These are phyloP conservation scores for Myxozyma kluyveri DNA, from an alignment of 805 yeast species.

Conservation along the genomic window DNA sequence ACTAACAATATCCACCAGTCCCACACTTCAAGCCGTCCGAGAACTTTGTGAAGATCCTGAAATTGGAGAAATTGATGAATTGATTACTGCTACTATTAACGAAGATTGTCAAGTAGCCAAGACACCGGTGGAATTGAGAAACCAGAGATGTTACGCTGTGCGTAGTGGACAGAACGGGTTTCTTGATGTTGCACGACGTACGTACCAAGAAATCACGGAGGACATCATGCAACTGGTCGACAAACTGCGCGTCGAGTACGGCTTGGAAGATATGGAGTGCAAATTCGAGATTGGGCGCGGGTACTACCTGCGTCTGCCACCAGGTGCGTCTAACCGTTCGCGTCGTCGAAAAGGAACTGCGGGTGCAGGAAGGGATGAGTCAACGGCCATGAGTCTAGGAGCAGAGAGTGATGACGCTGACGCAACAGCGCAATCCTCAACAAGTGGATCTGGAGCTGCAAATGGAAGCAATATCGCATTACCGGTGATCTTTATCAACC, in stretches of 20 bases:
- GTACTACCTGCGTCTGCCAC: slow-evolving; percentile 39
- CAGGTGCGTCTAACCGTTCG: not conserved
- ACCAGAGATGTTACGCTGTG: slow-evolving; percentile 48
- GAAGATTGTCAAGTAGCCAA: slow-evolving; percentile 47
- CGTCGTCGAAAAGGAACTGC: not conserved
- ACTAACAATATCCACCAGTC: slow-evolving; percentile 25
- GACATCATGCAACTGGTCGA: slow-evolving; percentile 39
- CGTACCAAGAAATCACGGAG: slow-evolving; percentile 42
- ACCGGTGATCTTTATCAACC: slow-evolving; percentile 42
- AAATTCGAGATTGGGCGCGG: slow-evolving; percentile 43
- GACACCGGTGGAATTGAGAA: slow-evolving; percentile 43
- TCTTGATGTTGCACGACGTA: slow-evolving; percentile 46
- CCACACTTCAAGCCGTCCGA: slow-evolving; percentile 22
- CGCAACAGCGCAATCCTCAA: slow-evolving; percentile 1
- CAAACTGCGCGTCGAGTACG: slow-evolving; percentile 32
- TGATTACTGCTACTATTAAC: slow-evolving; percentile 41
- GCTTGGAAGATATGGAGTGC: slow-evolving; percentile 35
- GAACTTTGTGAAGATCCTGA: slow-evolving; percentile 36
- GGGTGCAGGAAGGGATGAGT: too few relatives aligned
- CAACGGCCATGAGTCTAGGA: not conserved
- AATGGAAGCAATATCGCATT: slow-evolving; percentile 18
- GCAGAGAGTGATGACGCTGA: slow-evolving; percentile 6
- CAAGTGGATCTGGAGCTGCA: not conserved
- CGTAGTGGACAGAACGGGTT: slow-evolving; percentile 48
- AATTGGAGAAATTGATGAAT: slow-evolving; percentile 30